Evolutionary conservation across 1,139 yeast genomes (phyloP).

Genomic region (Zygosaccharomyces sapae): DNA sequence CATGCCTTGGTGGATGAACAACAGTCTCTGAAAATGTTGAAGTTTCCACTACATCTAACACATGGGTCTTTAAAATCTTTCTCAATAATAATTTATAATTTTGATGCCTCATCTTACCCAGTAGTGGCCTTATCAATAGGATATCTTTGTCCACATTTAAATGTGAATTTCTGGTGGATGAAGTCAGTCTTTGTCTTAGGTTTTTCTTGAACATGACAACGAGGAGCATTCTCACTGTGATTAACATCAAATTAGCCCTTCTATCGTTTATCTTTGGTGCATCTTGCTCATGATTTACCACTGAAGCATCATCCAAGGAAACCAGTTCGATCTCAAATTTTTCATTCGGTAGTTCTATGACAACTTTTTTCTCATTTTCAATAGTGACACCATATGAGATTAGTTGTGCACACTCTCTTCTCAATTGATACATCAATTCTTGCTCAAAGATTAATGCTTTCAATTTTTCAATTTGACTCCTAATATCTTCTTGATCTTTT

Average conservation of each 20-base stretch:
- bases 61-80: constrained; percentile 28
- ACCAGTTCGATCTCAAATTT: constrained; percentile 67
- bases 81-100: constrained; percentile 29
- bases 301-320: constrained; percentile 44
- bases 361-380: constrained; percentile 58
- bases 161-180: constrained; percentile 10
- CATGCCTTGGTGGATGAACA: constrained; percentile 7
- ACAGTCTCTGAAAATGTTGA: constrained; percentile 14
- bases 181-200: constrained; percentile 26
- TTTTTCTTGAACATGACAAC: constrained; percentile 45
- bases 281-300: constrained; percentile 39
- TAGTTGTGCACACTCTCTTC: constrained; percentile 68
- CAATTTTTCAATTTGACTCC: constrained; percentile 53
- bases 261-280: constrained; percentile 34
- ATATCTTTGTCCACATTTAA: constrained; percentile 21
- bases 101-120: constrained; percentile 34
- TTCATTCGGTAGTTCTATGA: constrained; percentile 61
- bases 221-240: constrained; percentile 45
- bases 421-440: constrained; percentile 60
- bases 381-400: constrained; percentile 71
- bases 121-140: constrained; percentile 31
- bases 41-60: constrained; percentile 25
- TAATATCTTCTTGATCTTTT: constrained; percentile 38
- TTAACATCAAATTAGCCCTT: constrained; percentile 40
- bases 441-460: constrained; percentile 80